A percentile compares a stretch with the other conserved stretches of the same genome.
phyloP scores from a whole-genome alignment of 108 stramenopile species.

The Aurantiochytrium sp. region DNA sequence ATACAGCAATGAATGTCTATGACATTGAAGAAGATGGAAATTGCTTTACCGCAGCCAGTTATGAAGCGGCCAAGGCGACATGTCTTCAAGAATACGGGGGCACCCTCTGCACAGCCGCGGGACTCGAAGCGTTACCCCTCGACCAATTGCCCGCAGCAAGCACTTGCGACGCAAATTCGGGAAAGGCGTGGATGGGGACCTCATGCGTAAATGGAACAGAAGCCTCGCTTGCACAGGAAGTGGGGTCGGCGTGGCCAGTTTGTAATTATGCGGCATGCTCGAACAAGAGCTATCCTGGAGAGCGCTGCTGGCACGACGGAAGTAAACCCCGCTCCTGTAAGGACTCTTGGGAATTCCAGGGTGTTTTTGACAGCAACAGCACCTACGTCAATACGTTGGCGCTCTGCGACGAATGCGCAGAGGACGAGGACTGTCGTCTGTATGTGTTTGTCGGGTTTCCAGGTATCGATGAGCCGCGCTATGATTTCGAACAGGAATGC shows the following conservation, averaged over 20 bases:
- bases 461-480: not conserved
- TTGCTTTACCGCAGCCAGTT: not conserved
- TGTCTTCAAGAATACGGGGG: not conserved
- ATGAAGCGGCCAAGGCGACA: not conserved
- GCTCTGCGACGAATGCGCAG: not conserved
- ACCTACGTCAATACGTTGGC: not conserved
- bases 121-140: not conserved
- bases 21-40: not conserved
- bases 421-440: not conserved
- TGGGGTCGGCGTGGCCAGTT: not conserved
- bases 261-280: not conserved
- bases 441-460: not conserved
- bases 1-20: not conserved
- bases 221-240: not conserved
- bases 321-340: not conserved
- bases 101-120: not conserved
- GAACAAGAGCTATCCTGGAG: not conserved
- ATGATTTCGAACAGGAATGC: not conserved
- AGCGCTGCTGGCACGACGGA: constrained; percentile 13
- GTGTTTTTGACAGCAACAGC: not conserved
- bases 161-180: not conserved
- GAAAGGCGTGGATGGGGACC: not conserved
- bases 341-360: not conserved
- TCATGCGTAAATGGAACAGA: not conserved
- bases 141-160: not conserved